Base-by-base conservation (phyloP, 108 stramenopile genomes). In the Discostella stelligeroides region DNA sequence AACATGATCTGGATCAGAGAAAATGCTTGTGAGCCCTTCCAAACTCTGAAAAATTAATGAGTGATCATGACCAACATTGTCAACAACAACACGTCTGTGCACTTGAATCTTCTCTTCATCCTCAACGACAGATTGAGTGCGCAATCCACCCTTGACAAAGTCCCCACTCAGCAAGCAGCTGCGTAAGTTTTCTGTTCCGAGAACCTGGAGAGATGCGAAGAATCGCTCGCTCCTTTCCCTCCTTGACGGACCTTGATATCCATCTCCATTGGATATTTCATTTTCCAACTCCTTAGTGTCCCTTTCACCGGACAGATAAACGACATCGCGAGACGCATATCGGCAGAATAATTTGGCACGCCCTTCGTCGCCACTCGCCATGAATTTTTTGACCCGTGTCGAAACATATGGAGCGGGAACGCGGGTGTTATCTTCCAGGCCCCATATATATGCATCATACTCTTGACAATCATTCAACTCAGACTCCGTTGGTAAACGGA, bases 361-460 rank as follows among this genome's bases (percentile, higher is more conserved):
- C 14, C 53, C 8, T 23, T 4, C 14, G 27, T 8, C 12, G 18
- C 25, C 14, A 13, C 29, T 57, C 28, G 40, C 10, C 56, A 45
- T 67, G 0, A 79, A n/a, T 0, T 42, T 51, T 7, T 70, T 30
- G 9, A 67, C 46, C 18, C 72, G 72, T 18, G 46, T 65, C 28
- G 55, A 45, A n/a, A 79, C 6, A 79, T 94, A 94, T 10, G 93
- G 89, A 10, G 75, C 65, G 1, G 76, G 56, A 10, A 91, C 43
- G 20, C 63, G 37, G 1, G 78, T 66, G 51, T 86, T 85, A 13
- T 64, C 46, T 29, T 84, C 80, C 47, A 92, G 49, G 13, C 93
- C 93, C 93, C 93, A 94, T 64, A 82, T 64, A 83, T 91, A 94
- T 47, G 73, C 30, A 62, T 94, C 86, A 75, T 86, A 94, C 45